Percentiles rank a stretch among this genome's conserved stretches.
Evolutionary conservation across 768 basidiomycete species (phyloP).

Genomic region (Hemileccinum impolitum): DNA sequence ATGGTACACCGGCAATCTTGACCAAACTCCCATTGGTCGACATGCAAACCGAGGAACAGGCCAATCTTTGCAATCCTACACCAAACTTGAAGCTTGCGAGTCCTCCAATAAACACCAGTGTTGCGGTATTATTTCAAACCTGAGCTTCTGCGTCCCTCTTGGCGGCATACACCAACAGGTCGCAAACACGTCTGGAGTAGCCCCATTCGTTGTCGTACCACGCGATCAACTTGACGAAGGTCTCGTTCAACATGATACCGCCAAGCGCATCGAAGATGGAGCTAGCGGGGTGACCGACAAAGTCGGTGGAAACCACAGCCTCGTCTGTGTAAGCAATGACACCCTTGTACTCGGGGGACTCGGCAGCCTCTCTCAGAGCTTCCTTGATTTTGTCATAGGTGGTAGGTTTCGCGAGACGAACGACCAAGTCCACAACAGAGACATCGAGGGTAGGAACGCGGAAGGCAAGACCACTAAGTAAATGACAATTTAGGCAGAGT

Average conservation of each 20-base stretch:
- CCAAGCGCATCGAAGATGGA: slow-evolving; percentile 93
- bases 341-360: slow-evolving; percentile 58
- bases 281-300: slow-evolving; percentile 73
- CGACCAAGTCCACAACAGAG: slow-evolving; percentile 97
- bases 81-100: neutral
- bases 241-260: slow-evolving; percentile 87
- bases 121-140: slow-evolving; percentile 7
- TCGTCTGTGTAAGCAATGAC: slow-evolving; percentile 93
- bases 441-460: slow-evolving; percentile 96
- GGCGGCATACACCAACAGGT: slow-evolving; percentile 80
- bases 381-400: slow-evolving; percentile 90
- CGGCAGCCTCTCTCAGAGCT: slow-evolving; percentile 74
- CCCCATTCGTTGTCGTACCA: slow-evolving; percentile 98
- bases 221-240: slow-evolving; percentile 94
- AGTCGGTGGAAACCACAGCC: slow-evolving; percentile 90
- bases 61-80: slow-evolving; percentile 15
- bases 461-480: slow-evolving; percentile 82
- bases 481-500: neutral
- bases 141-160: slow-evolving; percentile 53
- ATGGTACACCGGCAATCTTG: slow-evolving; percentile 12
- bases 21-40: neutral
- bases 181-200: slow-evolving; percentile 90
- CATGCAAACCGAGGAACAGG: neutral
- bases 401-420: slow-evolving; percentile 82
- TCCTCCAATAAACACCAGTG: neutral